Base-by-base conservation (phyloP, 371 early-diverging fungal species). In the Mucor mucedo region DNA sequence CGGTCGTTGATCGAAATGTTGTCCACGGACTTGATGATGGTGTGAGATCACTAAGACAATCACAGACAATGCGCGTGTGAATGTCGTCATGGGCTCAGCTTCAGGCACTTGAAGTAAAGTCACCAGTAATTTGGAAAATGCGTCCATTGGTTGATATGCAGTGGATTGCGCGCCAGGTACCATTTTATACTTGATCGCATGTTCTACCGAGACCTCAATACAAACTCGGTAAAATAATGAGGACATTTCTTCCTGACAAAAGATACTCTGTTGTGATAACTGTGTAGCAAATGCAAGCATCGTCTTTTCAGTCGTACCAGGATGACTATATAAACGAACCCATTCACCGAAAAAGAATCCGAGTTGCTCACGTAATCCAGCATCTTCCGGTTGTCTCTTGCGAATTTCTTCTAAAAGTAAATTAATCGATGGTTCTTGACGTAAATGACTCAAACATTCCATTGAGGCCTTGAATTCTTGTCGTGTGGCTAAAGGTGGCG, bases 1-100 rank as follows among this genome's bases (percentile, higher is more conserved):
- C 0, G 96, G 95, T 53, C 90, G 83, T 71, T 97, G 98, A 71
- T 94, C 89, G 80, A 97, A 98, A 42, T 85, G 80, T n/a, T 83
- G 84, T 4, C 89, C 86, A 40, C 85, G 81, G 55, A 84, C 84
- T 77, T 94, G 92, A 75, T 98, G 98, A 2, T 89, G 81, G 47
- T 94, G 91, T 0, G 92, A 92, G 8, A 95, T 72, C 14, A 91
- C 87, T 16, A 97, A 77, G 0, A 91, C 89, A 52, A 93, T 88
- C 57, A 95, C 91, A 10, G 94, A 91, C 52, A 97, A 70, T 40
- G 92, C 86, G 64, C 91, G 91, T 16, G 88, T 86, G 32, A 90
- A 82, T 56, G 89, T 76, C 42, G 78, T 79, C 16, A 87, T 68
- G 28, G 84, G 84, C 60, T 83, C 84, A 4, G 72, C 29, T 27